Conservation (phyloP, 2,329 filamentous ascomycete genomes). For the Sarocladium strictum region DNA sequence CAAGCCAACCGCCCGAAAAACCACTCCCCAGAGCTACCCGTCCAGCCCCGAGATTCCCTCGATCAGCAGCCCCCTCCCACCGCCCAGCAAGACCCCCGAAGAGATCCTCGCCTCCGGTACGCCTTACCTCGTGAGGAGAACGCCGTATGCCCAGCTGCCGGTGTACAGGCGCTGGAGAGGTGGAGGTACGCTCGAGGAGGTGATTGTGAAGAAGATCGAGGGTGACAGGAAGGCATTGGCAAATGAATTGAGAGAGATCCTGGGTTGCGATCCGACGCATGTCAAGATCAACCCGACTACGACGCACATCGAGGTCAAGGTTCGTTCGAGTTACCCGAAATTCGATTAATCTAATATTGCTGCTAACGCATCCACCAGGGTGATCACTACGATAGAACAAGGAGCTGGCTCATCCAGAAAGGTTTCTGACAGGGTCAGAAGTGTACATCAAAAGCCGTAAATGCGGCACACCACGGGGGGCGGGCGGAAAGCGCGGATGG, state of each 20-base stretch:
- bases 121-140: constrained; percentile 68
- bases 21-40: constrained; percentile 17
- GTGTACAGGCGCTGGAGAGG: constrained; percentile 71
- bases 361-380: constrained; percentile 22
- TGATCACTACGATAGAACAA: constrained; percentile 22
- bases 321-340: background rate
- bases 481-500: background rate
- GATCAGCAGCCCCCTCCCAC: constrained; percentile 20
- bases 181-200: constrained; percentile 70
- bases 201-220: constrained; percentile 71
- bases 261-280: constrained; percentile 51
- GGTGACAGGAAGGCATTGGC: constrained; percentile 63
- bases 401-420: constrained; percentile 26
- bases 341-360: background rate
- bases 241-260: constrained; percentile 52
- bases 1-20: constrained; percentile 16
- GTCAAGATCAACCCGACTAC: constrained; percentile 55
- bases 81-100: constrained; percentile 23
- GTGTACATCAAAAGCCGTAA: background rate
- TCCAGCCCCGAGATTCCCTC: constrained; percentile 15
- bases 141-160: constrained; percentile 62
- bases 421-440: constrained; percentile 26
- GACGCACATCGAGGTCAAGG: constrained; percentile 70
- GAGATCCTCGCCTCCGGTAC: constrained; percentile 19
- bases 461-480: too few relatives aligned